Evolutionary conservation across 257 asterid species (phyloP).

Genomic region (Eucommia ulmoides): DNA sequence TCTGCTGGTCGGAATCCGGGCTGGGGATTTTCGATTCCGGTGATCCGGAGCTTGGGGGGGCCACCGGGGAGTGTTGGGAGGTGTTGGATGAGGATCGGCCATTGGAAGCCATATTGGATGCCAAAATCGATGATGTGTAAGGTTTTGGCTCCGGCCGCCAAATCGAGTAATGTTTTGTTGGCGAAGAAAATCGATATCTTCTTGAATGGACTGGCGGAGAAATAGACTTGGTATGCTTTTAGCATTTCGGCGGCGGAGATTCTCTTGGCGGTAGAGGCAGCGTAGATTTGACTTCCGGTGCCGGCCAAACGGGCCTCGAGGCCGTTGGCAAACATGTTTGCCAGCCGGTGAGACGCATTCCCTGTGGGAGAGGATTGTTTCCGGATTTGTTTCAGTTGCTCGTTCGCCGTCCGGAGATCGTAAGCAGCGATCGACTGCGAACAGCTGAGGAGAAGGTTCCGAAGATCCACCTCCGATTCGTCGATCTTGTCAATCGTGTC

Average conservation of each 20-base stretch:
- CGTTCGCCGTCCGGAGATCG: constrained; percentile 15
- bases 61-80: constrained; percentile 48
- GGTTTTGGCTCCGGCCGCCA: constrained; percentile 10
- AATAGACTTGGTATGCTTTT: constrained; percentile 30
- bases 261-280: constrained; percentile 17
- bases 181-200: constrained; percentile 52
- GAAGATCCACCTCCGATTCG: constrained; percentile 19
- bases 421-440: constrained; percentile 36
- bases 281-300: constrained; percentile 30
- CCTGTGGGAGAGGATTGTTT: constrained; percentile 35
- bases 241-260: constrained; percentile 30
- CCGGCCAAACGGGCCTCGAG: constrained; percentile 49
- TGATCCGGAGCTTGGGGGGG: constrained; percentile 38
- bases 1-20: constrained; percentile 52
- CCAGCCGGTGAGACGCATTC: constrained; percentile 36
- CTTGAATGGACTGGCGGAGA: constrained; percentile 41
- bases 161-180: constrained; percentile 31
- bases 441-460: constrained; percentile 30
- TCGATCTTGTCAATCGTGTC: constrained; percentile 11
- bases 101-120: constrained; percentile 54
- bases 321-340: constrained; percentile 46
- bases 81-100: constrained; percentile 65
- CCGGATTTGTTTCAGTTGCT: constrained; percentile 24
- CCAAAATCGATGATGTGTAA: constrained; percentile 65
- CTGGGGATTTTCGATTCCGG: constrained; percentile 64